Evolutionary conservation across 306 rosid genomes (phyloP), one percentile per base, ranked within the genome.

Genomic region (Fagus sylvatica): DNA sequence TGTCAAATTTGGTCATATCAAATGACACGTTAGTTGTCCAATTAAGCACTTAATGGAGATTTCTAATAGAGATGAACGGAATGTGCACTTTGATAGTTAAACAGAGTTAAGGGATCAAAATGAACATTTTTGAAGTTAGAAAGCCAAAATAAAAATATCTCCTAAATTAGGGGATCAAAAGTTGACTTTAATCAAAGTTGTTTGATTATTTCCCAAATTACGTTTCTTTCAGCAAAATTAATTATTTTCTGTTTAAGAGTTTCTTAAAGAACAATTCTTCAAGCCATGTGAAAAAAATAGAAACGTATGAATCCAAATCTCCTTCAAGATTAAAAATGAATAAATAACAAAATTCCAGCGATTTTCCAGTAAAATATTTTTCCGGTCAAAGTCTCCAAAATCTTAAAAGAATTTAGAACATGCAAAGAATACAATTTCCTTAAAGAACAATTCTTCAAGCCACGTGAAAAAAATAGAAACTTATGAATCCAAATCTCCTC

Each of bases 331-430:
- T 6, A 39, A 62, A 32, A 60, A 13, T 12, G 11, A 62, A 13
- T 15, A 4, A 36, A 13, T 15, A 34, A 32, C 7, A 37, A 72
- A 53, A 33, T 49, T 37, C 2, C 33, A 53, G 28, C 30, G 59
- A 65, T 22, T 64, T 79, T 53, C 76, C 32, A 40, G 73, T 17
- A 75, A 83, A 55, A 70, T 19, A 61, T 46, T 22, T 11, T 4
- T 10, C 17, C 66, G 19, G 71, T 56, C 64, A 46, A 80, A 55
- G 9, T 46, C 69, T 73, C 33, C 54, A 64, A n/a, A 53, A 79
- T 16, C 76, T 16, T 46, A 56, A 28, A 5, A 42, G n/a, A n/a
- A n/a, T n/a, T 40, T 40, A 40, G 40, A 48, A 71, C 28, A 53
- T 7, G 4, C 12, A 73, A 33, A 59, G 4, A 73, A 72, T 33